Percentiles rank a stretch among this genome's conserved stretches.
Conservation (phyloP, 2,329 filamentous ascomycete species). For the Arthroderma sp. region DNA sequence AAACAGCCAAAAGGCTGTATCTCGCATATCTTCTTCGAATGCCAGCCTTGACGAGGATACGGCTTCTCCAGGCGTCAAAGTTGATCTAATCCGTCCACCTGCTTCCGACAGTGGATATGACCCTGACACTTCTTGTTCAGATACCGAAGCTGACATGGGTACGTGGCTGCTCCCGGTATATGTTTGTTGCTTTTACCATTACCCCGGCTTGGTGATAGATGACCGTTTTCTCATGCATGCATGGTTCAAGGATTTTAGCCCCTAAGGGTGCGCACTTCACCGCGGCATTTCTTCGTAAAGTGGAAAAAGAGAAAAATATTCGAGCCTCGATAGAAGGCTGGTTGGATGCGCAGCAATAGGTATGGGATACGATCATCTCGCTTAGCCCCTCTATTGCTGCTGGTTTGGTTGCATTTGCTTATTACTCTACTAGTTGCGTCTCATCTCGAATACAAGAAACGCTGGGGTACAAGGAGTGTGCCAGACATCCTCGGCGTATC, state of each 20-base stretch:
- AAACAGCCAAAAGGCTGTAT: background rate
- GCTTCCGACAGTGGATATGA: background rate
- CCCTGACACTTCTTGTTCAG: background rate
- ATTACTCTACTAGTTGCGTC: no score
- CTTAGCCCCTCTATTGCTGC: background rate
- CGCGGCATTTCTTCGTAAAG: background rate
- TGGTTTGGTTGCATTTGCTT: background rate
- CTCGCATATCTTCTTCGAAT: background rate
- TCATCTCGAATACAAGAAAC: background rate
- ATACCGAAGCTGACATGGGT: background rate
- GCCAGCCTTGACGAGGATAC: background rate
- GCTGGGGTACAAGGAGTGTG: background rate
- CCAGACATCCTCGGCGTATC: background rate
- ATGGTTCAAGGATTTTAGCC: background rate
- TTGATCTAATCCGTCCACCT: background rate
- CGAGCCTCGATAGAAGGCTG: background rate
- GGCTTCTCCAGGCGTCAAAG: background rate
- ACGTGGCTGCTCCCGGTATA: background rate
- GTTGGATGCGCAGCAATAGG: background rate
- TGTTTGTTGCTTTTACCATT: background rate
- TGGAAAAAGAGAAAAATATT: background rate
- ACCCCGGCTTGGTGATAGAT: background rate
- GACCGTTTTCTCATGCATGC: background rate
- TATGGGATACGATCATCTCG: background rate
- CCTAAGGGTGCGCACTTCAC: background rate